phyloP scores from a whole-genome alignment of 495 filamentous ascomycete species.

The Chaetomium cochliodes region DNA sequence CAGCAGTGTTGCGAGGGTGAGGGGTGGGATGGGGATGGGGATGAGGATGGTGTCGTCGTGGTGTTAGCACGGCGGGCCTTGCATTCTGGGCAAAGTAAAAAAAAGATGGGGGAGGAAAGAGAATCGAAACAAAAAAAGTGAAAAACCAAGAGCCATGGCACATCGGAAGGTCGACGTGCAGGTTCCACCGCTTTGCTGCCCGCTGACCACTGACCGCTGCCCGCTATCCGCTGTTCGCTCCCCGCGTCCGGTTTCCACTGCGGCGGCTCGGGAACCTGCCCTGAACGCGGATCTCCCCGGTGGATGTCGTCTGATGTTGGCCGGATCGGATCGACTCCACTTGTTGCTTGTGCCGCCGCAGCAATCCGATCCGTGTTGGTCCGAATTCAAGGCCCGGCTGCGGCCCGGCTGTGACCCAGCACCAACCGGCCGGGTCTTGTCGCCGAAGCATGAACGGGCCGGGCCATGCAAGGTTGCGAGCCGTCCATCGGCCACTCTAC shows the following conservation, averaged over 20 bases:
- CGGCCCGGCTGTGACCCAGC: not conserved
- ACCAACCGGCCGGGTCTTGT: not conserved
- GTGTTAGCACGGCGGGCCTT: too few relatives aligned
- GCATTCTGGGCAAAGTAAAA: not conserved
- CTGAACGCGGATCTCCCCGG: not conserved
- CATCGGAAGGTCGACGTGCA: not conserved
- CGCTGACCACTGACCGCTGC: too few relatives aligned
- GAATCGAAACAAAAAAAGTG: too few relatives aligned
- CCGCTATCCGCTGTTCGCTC: too few relatives aligned
- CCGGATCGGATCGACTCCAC: too few relatives aligned
- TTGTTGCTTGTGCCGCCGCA: not conserved
- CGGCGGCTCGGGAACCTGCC: not conserved
- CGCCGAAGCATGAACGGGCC: not conserved
- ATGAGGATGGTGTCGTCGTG: too few relatives aligned
- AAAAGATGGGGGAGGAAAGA: not conserved
- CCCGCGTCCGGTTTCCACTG: not conserved
- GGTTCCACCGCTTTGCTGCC: not conserved
- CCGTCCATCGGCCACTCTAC: not conserved
- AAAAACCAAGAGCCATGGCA: not conserved
- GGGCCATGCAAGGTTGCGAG: not conserved
- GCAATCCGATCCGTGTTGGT: not conserved
- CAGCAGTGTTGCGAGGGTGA: not conserved
- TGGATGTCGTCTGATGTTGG: too few relatives aligned
- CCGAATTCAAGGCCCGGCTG: not conserved
- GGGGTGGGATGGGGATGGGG: not conserved